A percentile compares a stretch with the other conserved stretches of the same genome.
Evolutionary conservation across 2,329 filamentous ascomycete genomes (phyloP).

Genomic region (Botrytis medusae): DNA sequence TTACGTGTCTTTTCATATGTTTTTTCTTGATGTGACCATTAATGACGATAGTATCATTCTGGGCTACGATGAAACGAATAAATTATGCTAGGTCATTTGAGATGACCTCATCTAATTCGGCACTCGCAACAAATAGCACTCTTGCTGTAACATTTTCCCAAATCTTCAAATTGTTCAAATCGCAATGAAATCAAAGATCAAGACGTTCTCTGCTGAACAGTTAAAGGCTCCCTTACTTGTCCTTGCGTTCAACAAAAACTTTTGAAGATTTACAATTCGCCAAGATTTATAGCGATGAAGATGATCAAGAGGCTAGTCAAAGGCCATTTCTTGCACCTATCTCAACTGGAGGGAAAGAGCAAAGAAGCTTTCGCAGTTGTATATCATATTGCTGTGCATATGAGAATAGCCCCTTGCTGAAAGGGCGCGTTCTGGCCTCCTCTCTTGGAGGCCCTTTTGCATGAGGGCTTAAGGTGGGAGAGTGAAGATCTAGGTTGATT

Average conservation of each 20-base stretch:
- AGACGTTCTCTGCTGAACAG: neutral
- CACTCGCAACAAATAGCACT: neutral
- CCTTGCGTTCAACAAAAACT: neutral
- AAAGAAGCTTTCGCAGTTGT: neutral
- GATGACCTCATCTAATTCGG: neutral
- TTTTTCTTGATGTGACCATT: neutral
- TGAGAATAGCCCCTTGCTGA: neutral
- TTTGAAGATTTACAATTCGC: neutral
- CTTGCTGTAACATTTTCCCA: neutral
- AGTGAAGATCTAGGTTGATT: neutral
- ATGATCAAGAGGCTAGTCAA: neutral
- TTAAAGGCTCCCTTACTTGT: neutral
- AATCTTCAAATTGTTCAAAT: rapidly evolving
- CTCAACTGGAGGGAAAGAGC: neutral
- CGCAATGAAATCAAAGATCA: neutral
- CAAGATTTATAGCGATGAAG: neutral
- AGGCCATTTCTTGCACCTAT: neutral
- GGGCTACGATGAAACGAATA: neutral
- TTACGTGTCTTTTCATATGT: neutral
- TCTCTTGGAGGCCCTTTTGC: neutral
- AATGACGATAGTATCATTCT: neutral
- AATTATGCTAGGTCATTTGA: neutral
- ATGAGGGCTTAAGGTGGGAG: neutral
- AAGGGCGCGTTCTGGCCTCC: neutral
- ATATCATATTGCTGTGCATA: neutral